phyloP scores from a whole-genome alignment of 352 stramenopile genomes.

The Phytophthora cryptogea region DNA sequence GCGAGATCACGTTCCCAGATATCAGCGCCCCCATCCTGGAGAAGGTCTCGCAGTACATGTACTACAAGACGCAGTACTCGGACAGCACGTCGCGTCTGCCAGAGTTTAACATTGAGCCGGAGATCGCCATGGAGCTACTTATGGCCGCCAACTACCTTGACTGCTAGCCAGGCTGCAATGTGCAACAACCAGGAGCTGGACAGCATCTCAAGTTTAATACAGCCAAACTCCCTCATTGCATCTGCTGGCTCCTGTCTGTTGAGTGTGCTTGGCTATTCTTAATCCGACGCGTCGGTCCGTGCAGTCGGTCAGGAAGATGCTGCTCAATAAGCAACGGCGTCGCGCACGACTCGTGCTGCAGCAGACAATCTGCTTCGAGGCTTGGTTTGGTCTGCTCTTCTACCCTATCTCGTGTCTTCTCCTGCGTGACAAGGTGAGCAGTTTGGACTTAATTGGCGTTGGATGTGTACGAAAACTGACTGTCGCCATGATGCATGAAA shows the following conservation, averaged over 20 bases:
- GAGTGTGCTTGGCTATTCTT: slow-evolving; percentile 15
- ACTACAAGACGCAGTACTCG: slow-evolving; percentile 98
- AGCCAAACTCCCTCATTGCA: slow-evolving; percentile 18
- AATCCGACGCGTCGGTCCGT: slow-evolving; percentile 22
- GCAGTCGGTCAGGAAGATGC: slow-evolving; percentile 15
- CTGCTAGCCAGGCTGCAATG: slow-evolving; percentile 23
- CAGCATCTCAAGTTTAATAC: slow-evolving; percentile 27
- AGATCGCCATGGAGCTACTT: slow-evolving; percentile 97
- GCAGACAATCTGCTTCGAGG: slow-evolving; percentile 62
- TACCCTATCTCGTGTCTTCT: slow-evolving; percentile 67
- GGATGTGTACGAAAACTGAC: slow-evolving; percentile 2
- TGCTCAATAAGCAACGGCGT: slow-evolving; percentile 42
- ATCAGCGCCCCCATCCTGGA: slow-evolving; percentile 97
- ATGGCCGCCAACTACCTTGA: slow-evolving; percentile 99
- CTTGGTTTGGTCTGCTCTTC: slow-evolving; percentile 58
- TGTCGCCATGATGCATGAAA: slow-evolving; percentile 18
- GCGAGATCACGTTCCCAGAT: slow-evolving; percentile 97
- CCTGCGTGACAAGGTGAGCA: slow-evolving; percentile 60
- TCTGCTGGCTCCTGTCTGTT: slow-evolving; percentile 1
- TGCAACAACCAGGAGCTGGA: neutral
- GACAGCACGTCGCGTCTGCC: slow-evolving; percentile 95
- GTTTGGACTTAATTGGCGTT: neutral
- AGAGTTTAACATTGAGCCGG: slow-evolving; percentile 98
- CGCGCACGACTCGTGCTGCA: slow-evolving; percentile 55
- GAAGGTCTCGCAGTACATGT: slow-evolving; percentile 98